Conservation (phyloP, 2,329 filamentous ascomycete species). For the Fusarium begoniae region DNA sequence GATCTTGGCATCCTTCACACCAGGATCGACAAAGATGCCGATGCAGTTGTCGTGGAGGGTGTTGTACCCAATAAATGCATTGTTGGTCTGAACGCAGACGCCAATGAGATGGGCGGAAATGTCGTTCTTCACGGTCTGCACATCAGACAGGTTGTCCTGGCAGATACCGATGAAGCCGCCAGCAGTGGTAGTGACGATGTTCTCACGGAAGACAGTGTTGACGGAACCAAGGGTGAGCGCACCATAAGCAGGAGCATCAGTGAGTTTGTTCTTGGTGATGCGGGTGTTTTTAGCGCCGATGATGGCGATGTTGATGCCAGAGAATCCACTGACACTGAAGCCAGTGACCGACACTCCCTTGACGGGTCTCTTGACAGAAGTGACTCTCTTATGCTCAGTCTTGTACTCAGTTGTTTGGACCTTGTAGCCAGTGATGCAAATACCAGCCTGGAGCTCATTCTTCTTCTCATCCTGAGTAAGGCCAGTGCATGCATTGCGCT, state of each 20-base stretch:
- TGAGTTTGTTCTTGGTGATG: conserved; percentile 28
- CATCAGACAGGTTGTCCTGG: conserved; percentile 47
- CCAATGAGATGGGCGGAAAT: conserved; percentile 45
- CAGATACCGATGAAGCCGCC: conserved; percentile 46
- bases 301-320: conserved; percentile 49
- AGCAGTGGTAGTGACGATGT: conserved; percentile 37
- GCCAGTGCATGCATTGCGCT: conserved; percentile 45
- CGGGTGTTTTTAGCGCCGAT: conserved; percentile 44
- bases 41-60: conserved; percentile 44
- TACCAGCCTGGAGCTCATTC: conserved; percentile 40
- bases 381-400: conserved; percentile 45
- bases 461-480: conserved; percentile 35
- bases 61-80: conserved; percentile 46
- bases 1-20: conserved; percentile 43
- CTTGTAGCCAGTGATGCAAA: conserved; percentile 47
- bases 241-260: conserved; percentile 43
- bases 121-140: conserved; percentile 42
- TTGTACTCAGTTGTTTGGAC: conserved; percentile 40
- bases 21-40: conserved; percentile 48
- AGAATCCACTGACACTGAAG: conserved; percentile 46
- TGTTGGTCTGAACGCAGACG: conserved; percentile 49
- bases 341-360: conserved; percentile 47
- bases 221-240: conserved; percentile 48
- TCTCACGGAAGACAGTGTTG: conserved; percentile 42
- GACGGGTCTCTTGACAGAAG: conserved; percentile 38